These are phyloP conservation scores for Mycena alexandri DNA, from an alignment of 768 basidiomycete genomes.

Conservation along the genomic window DNA sequence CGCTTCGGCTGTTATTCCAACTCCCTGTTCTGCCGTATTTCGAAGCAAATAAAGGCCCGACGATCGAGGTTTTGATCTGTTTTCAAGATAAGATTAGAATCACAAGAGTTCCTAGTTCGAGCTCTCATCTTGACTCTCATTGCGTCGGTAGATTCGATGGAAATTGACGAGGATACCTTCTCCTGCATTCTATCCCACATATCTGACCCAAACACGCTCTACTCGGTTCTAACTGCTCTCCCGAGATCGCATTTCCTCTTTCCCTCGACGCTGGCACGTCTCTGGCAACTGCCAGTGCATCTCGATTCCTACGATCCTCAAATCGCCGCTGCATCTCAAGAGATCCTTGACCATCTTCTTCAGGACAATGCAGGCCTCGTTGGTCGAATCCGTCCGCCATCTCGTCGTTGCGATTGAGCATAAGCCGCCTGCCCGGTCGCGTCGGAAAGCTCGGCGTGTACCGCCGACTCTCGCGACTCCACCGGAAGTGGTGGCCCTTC, in stretches of 20 bases:
- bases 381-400: too few relatives aligned
- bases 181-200: slow-evolving; percentile 20
- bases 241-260: slow-evolving; percentile 10
- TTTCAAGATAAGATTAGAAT: too few relatives aligned
- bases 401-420: background rate
- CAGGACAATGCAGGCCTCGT: too few relatives aligned
- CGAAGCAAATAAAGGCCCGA: too few relatives aligned
- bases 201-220: slow-evolving; percentile 6
- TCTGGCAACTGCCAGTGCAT: slow-evolving; percentile 23
- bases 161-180: slow-evolving; percentile 21
- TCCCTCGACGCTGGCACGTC: slow-evolving; percentile 14
- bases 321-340: slow-evolving; percentile 12
- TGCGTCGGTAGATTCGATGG: slow-evolving; percentile 54
- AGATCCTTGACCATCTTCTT: background rate
- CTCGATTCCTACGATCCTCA: slow-evolving; percentile 23
- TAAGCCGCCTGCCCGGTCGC: too few relatives aligned
- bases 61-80: too few relatives aligned
- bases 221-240: slow-evolving; percentile 12
- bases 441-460: too few relatives aligned
- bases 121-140: slow-evolving; percentile 63
- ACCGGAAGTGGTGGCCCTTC: background rate
- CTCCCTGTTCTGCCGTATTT: too few relatives aligned
- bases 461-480: background rate
- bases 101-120: too few relatives aligned
- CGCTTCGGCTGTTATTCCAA: too few relatives aligned